Evolutionary conservation across 345 rosid genomes (phyloP).

Genomic region (Citrus glauca): DNA sequence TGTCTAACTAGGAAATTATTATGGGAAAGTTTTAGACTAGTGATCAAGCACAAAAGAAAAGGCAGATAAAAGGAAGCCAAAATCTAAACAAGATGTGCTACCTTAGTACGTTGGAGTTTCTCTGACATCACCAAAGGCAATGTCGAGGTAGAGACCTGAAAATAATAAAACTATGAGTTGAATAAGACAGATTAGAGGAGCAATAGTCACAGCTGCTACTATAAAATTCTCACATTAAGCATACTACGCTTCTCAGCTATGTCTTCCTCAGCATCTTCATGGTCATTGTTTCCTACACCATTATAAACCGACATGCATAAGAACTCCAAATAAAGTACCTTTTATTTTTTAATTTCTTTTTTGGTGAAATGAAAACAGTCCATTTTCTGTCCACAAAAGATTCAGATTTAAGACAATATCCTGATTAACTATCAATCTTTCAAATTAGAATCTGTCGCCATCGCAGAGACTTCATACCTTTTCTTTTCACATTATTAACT

Average conservation of each 20-base stretch:
- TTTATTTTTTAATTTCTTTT: neutral
- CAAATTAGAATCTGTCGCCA: neutral
- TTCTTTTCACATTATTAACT: conserved; percentile 26
- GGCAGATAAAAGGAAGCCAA: neutral
- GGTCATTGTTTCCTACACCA: conserved; percentile 46
- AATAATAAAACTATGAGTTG: conserved; percentile 15
- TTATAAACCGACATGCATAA: conserved; percentile 4
- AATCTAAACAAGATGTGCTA: conserved; percentile 21
- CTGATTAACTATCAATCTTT: neutral
- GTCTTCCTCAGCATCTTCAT: conserved; percentile 47
- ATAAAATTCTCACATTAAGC: conserved; percentile 53
- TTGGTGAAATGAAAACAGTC: neutral
- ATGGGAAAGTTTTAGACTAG: conserved; percentile 6
- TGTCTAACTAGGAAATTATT: neutral
- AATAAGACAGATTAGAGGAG: conserved; percentile 13
- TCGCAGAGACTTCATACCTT: conserved; percentile 34
- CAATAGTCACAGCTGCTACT: conserved; percentile 6
- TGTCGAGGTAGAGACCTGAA: conserved; percentile 68
- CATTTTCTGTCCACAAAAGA: conserved; percentile 1
- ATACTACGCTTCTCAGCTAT: conserved; percentile 40
- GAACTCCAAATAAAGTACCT: neutral
- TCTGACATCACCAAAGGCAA: conserved; percentile 89
- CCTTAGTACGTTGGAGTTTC: conserved; percentile 88
- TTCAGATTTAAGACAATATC: neutral
- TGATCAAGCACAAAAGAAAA: neutral